Base-by-base conservation (phyloP, 139 green algal genomes). In the Tetradesmus obliquus region DNA sequence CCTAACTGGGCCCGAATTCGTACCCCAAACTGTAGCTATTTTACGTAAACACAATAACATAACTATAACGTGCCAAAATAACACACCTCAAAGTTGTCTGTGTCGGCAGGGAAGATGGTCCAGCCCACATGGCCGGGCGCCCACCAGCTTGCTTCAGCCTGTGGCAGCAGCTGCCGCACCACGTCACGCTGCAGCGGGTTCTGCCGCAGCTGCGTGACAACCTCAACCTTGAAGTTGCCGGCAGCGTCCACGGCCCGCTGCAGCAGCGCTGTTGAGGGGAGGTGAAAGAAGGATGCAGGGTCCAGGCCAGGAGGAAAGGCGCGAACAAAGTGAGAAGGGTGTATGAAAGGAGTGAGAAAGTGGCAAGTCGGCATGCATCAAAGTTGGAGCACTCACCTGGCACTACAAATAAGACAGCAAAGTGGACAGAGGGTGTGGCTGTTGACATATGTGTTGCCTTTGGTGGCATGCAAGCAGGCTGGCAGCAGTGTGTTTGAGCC, bases 21-120 rank as follows among this genome's bases (percentile, higher is more conserved):
- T 45, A 45, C 32, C 32, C 32, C 32, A 45, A 45, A 45, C 32
- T 45, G 32, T 45, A 45, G 32, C 32, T 45, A 45, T 45, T 45
- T 45, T 45, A 45, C 32, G 32, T 45, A 45, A 45, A 45, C 32
- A 45, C 32, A 45, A 45, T 51, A n/a, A 76, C 24, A n/a, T 19
- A 32, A 58, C 19, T 51, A 53, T 24, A 7, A 32, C 22, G 5
- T 72, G 5, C 5, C 5, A 55, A 15, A 74, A 45, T 84, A 71
- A 84, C 22, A 60, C 54, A 9, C 88, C 84, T 97, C 87, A 91
- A 98, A 98, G 13, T 94, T 76, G 22, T 99, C 96, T 2, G 89
- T 95, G 85, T 98, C 97, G 8, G 97, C 94, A 1, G 96, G 95
- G 92, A 98, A 97, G 72, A 99, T 96, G 80, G 96, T 95, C 97